Percentiles rank a stretch among this genome's conserved stretches.
Conservation (phyloP, 2,329 filamentous ascomycete species). For the Amylocarpus encephaloides region DNA sequence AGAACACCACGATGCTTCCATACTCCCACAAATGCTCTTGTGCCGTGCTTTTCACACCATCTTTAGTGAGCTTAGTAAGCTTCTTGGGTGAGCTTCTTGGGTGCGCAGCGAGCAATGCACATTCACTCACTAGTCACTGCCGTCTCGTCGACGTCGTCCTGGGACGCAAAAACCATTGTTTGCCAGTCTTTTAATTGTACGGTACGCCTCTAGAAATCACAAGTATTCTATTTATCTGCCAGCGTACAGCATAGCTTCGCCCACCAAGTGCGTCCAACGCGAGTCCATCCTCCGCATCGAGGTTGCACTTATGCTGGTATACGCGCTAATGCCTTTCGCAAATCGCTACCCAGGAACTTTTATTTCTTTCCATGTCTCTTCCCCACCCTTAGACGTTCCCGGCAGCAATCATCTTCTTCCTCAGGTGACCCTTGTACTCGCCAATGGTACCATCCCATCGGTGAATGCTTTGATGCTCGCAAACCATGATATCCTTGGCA, state of each 20-base stretch:
- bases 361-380: constrained; percentile 15
- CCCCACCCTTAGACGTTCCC: constrained; percentile 67
- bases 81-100: no score
- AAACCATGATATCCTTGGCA: constrained; percentile 98
- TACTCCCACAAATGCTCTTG: no score
- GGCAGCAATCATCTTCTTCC: constrained; percentile 94
- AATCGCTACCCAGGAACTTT: constrained; percentile 13
- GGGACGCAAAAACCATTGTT: no score
- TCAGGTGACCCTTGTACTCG: constrained; percentile 96
- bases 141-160: no score
- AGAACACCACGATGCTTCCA: no score
- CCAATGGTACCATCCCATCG: constrained; percentile 85
- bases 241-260: constrained; percentile 10
- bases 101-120: no score
- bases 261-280: constrained; percentile 14
- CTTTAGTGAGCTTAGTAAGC: no score
- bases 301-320: constrained; percentile 13
- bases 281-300: constrained; percentile 14
- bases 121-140: no score
- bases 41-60: no score
- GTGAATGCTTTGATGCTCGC: constrained; percentile 92
- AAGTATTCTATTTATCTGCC: constrained; percentile 24
- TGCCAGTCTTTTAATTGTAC: constrained; percentile 5
- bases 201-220: constrained; percentile 24
- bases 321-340: constrained; percentile 2